Base-by-base conservation (phyloP, 2,329 filamentous ascomycete species). In the Passalora sequoiae region DNA sequence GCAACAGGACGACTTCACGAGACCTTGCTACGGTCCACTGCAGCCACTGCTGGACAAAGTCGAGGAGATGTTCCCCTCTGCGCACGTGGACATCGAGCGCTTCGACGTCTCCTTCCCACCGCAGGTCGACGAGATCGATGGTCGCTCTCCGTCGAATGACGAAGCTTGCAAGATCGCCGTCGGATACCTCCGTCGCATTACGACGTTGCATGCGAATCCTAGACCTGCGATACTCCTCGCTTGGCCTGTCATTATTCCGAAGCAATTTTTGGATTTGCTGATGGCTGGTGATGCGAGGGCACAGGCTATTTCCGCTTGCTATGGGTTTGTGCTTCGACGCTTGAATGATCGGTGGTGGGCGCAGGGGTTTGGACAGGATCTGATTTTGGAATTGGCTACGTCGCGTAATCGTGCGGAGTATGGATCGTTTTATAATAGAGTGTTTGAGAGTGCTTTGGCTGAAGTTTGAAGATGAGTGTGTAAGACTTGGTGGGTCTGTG, bases 331-430 rank as follows among this genome's bases (percentile, higher is more conserved):
- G 8, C 21, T 46, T 10, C 10, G 33, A 9, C 30, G 38, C 15
- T 13, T 46, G 32, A 39, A 46, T 13, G 38, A 41, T 28, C 38
- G 38, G 8, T 46, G 38, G 43, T 46, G 38, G 43, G 38, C 38
- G 13, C 35, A 38, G 15, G 38, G 38, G 5, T 46, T 31, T 21
- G 38, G 36, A n/a, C 25, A 37, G 12, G 43, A 46, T 28, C 32
- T 46, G 15, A 38, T 46, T 16, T 8, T 31, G 5, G 31, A 46
- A 20, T 6, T 46, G 5, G 38, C 43, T 16, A 36, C 16, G 17
- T 6, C 32, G 1, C 17, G 20, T 4, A 36, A 36, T 36, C 17
- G 32, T 16, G 33, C n/a, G 6, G 20, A 24, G n/a, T 37, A 15
- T 17, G 17, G 12, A 6, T 16, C 17, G 7, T 36, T 36, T 24